phyloP scores from a whole-genome alignment of 345 rosid genomes.

The Euclidium syriacum region DNA sequence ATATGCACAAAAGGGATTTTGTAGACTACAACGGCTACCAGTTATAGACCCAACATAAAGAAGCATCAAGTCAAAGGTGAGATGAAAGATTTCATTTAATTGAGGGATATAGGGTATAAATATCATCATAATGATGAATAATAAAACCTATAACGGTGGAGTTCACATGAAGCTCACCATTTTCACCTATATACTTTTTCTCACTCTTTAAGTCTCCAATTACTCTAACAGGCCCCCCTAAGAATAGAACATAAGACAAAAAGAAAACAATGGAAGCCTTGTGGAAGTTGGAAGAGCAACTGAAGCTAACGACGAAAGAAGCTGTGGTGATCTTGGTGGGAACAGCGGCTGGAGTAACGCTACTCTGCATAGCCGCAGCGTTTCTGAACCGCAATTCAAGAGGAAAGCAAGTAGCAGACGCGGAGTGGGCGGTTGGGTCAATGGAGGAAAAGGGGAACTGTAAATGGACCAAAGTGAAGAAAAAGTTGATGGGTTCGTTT shows the following conservation, averaged over 20 bases:
- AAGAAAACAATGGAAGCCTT: conserved; percentile 54
- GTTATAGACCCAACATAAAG: neutral
- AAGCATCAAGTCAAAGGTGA: neutral
- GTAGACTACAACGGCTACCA: conserved; percentile 12
- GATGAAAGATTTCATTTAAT: neutral
- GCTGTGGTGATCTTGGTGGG: conserved; percentile 47
- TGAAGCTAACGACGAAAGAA: conserved; percentile 51
- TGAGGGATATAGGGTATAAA: neutral
- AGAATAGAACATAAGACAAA: too few relatives aligned
- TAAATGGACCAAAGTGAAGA: conserved; percentile 43
- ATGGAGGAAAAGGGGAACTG: conserved; percentile 22
- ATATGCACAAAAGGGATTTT: neutral
- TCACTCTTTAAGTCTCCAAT: neutral
- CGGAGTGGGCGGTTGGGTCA: neutral
- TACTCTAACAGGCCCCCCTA: neutral
- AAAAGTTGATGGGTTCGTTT: conserved; percentile 42
- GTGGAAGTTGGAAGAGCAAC: conserved; percentile 61
- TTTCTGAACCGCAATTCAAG: conserved; percentile 32
- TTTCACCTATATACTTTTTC: conserved; percentile 15
- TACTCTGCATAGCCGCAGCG: conserved; percentile 39
- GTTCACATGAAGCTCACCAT: conserved; percentile 44
- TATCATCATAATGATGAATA: conserved; percentile 16
- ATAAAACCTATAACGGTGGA: conserved; percentile 37
- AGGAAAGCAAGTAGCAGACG: conserved; percentile 38
- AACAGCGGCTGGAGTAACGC: conserved; percentile 36